Percentiles rank a stretch among this genome's conserved stretches.
Conservation (phyloP, 139 green algal species). For the Tetraselmis striata region DNA sequence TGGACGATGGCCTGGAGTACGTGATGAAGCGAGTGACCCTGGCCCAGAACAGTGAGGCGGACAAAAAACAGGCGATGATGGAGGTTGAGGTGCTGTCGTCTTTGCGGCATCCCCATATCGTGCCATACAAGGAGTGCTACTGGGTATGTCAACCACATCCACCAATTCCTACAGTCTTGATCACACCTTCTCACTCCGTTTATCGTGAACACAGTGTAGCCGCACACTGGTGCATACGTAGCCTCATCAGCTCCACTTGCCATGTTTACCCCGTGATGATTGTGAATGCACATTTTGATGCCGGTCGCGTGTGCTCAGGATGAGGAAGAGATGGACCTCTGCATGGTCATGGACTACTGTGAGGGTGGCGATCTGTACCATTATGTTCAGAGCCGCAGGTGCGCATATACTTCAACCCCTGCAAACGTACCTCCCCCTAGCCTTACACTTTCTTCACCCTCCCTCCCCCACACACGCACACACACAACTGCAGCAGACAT, state of each 20-base stretch:
- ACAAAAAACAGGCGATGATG: neutral
- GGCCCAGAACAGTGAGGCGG: neutral
- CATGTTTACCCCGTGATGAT: neutral
- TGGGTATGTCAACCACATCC: neutral
- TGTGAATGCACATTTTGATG: neutral
- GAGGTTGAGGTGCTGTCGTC: neutral
- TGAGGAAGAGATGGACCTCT: slow-evolving; percentile 1
- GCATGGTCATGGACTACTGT: slow-evolving; percentile 1
- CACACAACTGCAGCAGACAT: too few relatives aligned
- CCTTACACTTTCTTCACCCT: too few relatives aligned
- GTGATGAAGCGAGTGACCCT: neutral
- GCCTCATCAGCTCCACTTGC: neutral
- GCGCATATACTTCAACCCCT: too few relatives aligned
- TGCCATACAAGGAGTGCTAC: slow-evolving; percentile 1
- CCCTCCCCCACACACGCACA: too few relatives aligned
- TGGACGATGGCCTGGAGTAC: neutral
- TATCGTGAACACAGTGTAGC: too few relatives aligned
- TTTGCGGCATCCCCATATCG: neutral
- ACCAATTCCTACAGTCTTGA: too few relatives aligned
- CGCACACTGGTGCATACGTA: neutral
- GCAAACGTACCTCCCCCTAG: too few relatives aligned
- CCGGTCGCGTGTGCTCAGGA: too few relatives aligned
- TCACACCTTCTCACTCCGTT: too few relatives aligned
- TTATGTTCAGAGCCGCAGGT: neutral
- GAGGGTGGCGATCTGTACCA: neutral